These are phyloP conservation scores for Xylariales sp. DNA, from an alignment of 2,329 filamentous ascomycete genomes.

Conservation along the genomic window DNA sequence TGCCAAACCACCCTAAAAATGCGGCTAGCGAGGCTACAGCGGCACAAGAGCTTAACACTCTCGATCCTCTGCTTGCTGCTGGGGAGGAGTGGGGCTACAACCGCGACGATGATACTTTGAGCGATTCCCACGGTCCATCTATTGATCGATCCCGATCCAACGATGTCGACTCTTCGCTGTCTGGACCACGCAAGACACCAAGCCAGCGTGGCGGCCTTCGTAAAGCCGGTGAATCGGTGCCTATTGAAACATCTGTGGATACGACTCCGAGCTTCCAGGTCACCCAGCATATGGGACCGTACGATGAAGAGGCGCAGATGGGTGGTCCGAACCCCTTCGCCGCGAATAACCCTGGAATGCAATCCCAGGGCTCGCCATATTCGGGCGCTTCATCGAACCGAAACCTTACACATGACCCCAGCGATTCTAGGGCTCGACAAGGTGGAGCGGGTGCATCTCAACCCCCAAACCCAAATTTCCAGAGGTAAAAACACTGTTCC, in stretches of 20 bases:
- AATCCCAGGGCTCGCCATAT: constrained; percentile 33
- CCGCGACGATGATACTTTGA: constrained; percentile 53
- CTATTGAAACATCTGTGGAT: constrained; percentile 35
- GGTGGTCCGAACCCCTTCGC: constrained; percentile 45
- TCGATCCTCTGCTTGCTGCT: constrained; percentile 50
- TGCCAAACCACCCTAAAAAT: constrained; percentile 57
- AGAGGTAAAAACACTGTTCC: constrained; percentile 36
- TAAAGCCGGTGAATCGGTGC: constrained; percentile 48
- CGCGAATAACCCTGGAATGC: constrained; percentile 16
- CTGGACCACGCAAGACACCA: constrained; percentile 44
- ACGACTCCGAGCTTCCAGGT: constrained; percentile 45
- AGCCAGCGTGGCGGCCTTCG: constrained; percentile 49
- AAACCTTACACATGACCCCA: constrained; percentile 20
- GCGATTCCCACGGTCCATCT: constrained; percentile 46
- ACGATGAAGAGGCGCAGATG: constrained; percentile 50
- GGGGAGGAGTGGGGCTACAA: constrained; percentile 55
- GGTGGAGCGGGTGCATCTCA: constrained; percentile 33
- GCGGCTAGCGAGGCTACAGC: constrained; percentile 57
- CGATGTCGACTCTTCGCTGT: constrained; percentile 52
- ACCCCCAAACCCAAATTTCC: constrained; percentile 21
- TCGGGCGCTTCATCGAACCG: constrained; percentile 35
- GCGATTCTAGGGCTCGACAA: constrained; percentile 19
- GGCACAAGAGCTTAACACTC: constrained; percentile 58
- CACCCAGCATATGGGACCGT: constrained; percentile 46
- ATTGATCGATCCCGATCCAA: constrained; percentile 52